Evolutionary conservation across 495 filamentous ascomycete genomes (phyloP).

Genomic region (Talaromyces stipitatus): DNA sequence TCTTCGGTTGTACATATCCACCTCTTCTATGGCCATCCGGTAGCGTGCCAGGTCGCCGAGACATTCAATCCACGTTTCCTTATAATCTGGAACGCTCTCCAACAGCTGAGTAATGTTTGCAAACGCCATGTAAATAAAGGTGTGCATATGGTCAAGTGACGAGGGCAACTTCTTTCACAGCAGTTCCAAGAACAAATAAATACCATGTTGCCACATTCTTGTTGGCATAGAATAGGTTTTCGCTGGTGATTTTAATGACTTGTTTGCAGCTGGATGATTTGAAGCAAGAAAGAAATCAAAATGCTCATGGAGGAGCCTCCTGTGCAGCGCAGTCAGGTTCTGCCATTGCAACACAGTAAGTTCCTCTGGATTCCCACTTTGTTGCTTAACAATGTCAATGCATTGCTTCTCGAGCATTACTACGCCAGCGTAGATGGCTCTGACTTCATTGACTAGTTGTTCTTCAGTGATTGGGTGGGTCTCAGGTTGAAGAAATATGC

Average conservation of each 20-base stretch:
- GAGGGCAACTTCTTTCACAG: too few species aligned
- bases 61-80: conserved; percentile 88
- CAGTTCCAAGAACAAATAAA: conserved; percentile 70
- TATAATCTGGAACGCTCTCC: conserved; percentile 67
- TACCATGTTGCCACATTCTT: conserved; percentile 78
- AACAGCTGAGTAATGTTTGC: conserved; percentile 71
- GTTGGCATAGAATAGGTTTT: conserved; percentile 73
- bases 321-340: too few species aligned
- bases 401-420: conserved; percentile 78
- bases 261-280: conserved; percentile 63
- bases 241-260: conserved; percentile 49
- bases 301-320: conserved; percentile 61
- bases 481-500: conserved; percentile 32
- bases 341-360: too few species aligned
- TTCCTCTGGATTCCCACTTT: too few species aligned
- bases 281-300: conserved; percentile 76
- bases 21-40: conserved; percentile 72
- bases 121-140: conserved; percentile 75
- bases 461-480: conserved; percentile 66
- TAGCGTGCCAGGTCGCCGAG: too few species aligned
- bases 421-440: conserved; percentile 68
- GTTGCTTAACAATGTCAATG: conserved; percentile 63
- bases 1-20: conserved; percentile 62
- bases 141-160: conserved; percentile 75
- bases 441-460: conserved; percentile 46